Evolutionary conservation across 148 eudicot genomes (phyloP), one percentile per base, ranked within the genome.

Genomic region (Rhododendron henanense): DNA sequence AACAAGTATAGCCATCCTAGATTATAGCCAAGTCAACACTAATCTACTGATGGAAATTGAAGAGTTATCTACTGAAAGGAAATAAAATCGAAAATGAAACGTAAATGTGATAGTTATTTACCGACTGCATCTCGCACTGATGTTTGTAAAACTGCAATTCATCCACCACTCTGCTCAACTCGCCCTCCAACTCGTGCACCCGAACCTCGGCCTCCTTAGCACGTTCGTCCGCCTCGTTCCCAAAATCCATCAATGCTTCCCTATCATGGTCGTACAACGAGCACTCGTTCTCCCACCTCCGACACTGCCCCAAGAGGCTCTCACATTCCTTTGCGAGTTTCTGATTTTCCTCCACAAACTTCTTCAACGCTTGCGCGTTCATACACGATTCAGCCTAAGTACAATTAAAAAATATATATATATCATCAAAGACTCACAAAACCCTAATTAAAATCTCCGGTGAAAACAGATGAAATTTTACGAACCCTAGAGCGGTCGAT

Each of bases 211-310:
- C 96, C 82, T 93, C 92, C 88, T 91, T 93, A 0, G 99, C 98
- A 37, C 95, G 90, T 86, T 93, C 94, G 88, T 97, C 98, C 0
- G 95, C 96, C 89, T 97, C 99, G 77, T 97, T 93, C 9, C 95
- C 98, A 39, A 95, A 97, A 87, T 95, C 99, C 99, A 95, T 95
- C 87, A 97, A 88, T 8, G 93, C 98, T 85, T 95, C 98, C 0
- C 98, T 91, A 82, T 97, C 99, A 3, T 85, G 93, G 84, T 95
- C 98, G 37, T 97, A 97, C 41, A 97, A 90, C 5, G 92, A 83
- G 80, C 98, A 94, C 91, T 97, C 99, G 23, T 88, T 89, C 95
- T 97, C 96, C 96, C 88, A 94, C 74, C 81, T 93, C 67, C 88
- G 84, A 85, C 94, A 92, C 87, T 94, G 90, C 45, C 55, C 87